Evolutionary conservation across 1,284 basidiomycete genomes (phyloP), one percentile per base, ranked within the genome.

Genomic region (Cystobasidium sp.): DNA sequence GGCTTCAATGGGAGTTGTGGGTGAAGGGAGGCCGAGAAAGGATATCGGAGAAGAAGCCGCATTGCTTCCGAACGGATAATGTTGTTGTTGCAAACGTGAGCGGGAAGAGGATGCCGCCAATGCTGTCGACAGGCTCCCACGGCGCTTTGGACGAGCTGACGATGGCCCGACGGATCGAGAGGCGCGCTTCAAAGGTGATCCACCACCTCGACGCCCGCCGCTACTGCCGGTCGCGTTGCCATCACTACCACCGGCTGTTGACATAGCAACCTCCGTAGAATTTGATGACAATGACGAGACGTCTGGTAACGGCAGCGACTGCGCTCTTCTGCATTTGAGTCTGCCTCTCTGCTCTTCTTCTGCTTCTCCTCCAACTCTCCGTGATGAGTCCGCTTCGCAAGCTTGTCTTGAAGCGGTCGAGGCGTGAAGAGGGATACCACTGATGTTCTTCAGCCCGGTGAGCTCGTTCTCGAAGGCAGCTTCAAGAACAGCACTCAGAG

Each of bases 401-500:
- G 31, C 31, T 31, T 31, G 2, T 31, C 31, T 5, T 31, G 31
- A 31, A 31, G 31, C 31, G 31, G 31, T 31, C 31, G 31, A 31
- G 31, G 31, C 31, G 31, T 31, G 31, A 31, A 5, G 31, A 31
- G 31, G 31, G 2, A 2, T 31, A 31, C 1, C 31, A 31, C 31
- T 31, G 31, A 31, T 31, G 31, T 31, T 56, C 53, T 37, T 24
- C 53, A 56, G 53, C 20, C 22, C 51, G n/a, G 16, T 18, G n/a
- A 18, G 51, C n/a, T 59, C 56, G 14, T 39, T 24, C 9, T 59
- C 56, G 39, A 59, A 59, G 12, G 56, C 39, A 3, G 20, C 37
- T n/a, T 59, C 56, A 9, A 59, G 56, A 39, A 59, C 56, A 43
- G 56, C 56, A 43, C 56, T 59, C 37, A 59, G 56, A n/a, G 56